phyloP scores from a whole-genome alignment of 2,329 filamentous ascomycete genomes.

The Thielaviopsis musarum region DNA sequence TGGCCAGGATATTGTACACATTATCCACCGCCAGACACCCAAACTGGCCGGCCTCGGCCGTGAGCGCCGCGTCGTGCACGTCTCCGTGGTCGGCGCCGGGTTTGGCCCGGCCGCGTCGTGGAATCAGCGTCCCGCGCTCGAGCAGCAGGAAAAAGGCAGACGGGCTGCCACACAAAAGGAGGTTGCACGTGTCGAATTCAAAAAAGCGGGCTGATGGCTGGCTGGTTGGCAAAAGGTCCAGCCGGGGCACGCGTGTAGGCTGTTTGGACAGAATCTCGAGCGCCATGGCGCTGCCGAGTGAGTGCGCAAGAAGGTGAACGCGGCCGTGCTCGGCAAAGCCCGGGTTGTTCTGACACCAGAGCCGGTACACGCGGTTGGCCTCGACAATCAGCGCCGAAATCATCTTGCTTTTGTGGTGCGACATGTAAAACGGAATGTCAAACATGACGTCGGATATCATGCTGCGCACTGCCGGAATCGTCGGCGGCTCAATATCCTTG shows the following conservation, averaged over 20 bases:
- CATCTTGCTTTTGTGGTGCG: slow-evolving; percentile 91
- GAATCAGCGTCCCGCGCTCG: slow-evolving; percentile 54
- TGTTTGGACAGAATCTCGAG: slow-evolving; percentile 82
- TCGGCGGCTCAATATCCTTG: slow-evolving; percentile 81
- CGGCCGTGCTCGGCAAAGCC: slow-evolving; percentile 66
- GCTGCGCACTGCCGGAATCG: slow-evolving; percentile 79
- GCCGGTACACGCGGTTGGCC: slow-evolving; percentile 84
- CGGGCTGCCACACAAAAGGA: slow-evolving; percentile 82
- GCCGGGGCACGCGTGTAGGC: slow-evolving; percentile 49
- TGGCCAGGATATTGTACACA: slow-evolving; percentile 76
- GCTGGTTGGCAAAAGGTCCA: slow-evolving; percentile 24
- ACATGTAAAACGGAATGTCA: slow-evolving; percentile 95
- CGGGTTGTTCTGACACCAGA: slow-evolving; percentile 91
- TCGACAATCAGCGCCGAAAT: slow-evolving; percentile 73
- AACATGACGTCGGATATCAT: slow-evolving; percentile 97
- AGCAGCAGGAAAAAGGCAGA: slow-evolving; percentile 85
- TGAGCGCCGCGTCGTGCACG: slow-evolving; percentile 38
- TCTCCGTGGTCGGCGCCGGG: slow-evolving; percentile 54
- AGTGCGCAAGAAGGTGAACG: slow-evolving; percentile 86
- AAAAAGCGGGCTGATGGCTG: slow-evolving; percentile 44
- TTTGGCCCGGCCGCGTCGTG: slow-evolving; percentile 60
- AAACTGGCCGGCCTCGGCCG: slow-evolving; percentile 64
- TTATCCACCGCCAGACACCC: slow-evolving; percentile 91
- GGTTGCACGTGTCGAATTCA: slow-evolving; percentile 78
- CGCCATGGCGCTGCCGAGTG: slow-evolving; percentile 85